Base-by-base conservation (phyloP, 106 monocot genomes). In the Iris macrosiphon region DNA sequence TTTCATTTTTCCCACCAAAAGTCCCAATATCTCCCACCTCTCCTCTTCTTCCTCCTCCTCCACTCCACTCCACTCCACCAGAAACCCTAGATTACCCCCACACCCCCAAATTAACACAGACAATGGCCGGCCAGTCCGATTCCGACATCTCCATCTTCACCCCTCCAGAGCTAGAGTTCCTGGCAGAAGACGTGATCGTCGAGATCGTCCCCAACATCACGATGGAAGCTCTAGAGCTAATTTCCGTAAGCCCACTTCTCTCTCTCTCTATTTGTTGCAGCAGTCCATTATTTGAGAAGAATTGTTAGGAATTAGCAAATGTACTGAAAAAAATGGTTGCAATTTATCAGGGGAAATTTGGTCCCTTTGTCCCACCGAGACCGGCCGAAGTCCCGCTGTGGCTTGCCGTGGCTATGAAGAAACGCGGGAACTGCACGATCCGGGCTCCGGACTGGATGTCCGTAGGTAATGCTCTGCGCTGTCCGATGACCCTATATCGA, bases 71-170 rank as follows among this genome's bases (percentile, higher is more conserved):
- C n/a, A n/a, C n/a, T n/a, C n/a, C n/a, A n/a, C n/a, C n/a, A 35
- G 10, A n/a, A n/a, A n/a, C n/a, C n/a, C n/a, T n/a, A n/a, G n/a
- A n/a, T n/a, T n/a, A n/a, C n/a, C n/a, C n/a, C n/a, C n/a, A n/a
- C n/a, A n/a, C n/a, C 0, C 10, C 11, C 49, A n/a, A n/a, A n/a
- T n/a, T n/a, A n/a, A n/a, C n/a, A n/a, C n/a, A n/a, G 3, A 11
- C 27, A 69, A 95, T 95, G 94, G 94, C 94, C n/a, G 94, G 94
- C 4, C 94, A 95, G 66, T 85, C 94, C n/a, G 79, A 95, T 49
- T 76, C 75, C 15, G 45, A 65, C 18, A 71, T 89, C 26, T 78
- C 81, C 16, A 32, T 82, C 40, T 95, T 95, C 74, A 74, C 94
- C 18, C 60, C 84, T 42, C 59, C 81, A 13, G 94, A 95, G 89